Percentiles rank a stretch among this genome's conserved stretches.
phyloP scores from a whole-genome alignment of 2,329 filamentous ascomycete species.

The Phialophora chinensis region DNA sequence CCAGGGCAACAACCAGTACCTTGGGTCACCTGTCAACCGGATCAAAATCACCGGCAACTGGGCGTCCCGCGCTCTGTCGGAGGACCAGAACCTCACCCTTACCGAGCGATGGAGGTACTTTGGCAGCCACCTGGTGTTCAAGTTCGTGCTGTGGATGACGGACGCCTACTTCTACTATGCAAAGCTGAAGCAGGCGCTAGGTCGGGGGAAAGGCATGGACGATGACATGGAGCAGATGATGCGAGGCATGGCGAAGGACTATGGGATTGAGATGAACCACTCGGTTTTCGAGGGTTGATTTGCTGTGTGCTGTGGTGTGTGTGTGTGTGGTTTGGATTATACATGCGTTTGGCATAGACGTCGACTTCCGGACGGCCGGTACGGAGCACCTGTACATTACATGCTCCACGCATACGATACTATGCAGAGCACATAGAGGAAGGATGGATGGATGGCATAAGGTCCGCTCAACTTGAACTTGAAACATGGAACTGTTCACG shows the following conservation, averaged over 20 bases:
- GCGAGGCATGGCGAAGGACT: constrained; percentile 85
- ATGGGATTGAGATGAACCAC: constrained; percentile 89
- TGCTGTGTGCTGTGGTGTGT: too few relatives aligned
- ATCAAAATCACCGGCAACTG: constrained; percentile 93
- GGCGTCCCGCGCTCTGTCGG: constrained; percentile 82
- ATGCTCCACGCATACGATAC: neutral
- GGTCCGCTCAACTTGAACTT: too few relatives aligned
- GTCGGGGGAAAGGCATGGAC: constrained; percentile 84
- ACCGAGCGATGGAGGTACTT: constrained; percentile 70
- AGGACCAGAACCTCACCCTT: constrained; percentile 69
- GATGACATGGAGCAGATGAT: constrained; percentile 90
- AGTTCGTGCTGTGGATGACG: constrained; percentile 72
- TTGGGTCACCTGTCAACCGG: constrained; percentile 85
- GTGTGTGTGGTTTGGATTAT: neutral
- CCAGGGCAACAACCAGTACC: constrained; percentile 88
- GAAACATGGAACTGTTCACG: too few relatives aligned
- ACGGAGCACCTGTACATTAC: neutral
- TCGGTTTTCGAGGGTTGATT: constrained; percentile 76
- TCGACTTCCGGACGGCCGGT: neutral
- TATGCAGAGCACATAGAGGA: neutral
- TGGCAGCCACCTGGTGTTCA: constrained; percentile 81
- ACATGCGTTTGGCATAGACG: neutral
- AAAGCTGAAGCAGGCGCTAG: constrained; percentile 76
- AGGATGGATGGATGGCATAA: neutral
- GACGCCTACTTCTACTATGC: constrained; percentile 85